Evolutionary conservation across 257 asterid genomes (phyloP).

Genomic region (Cruciata laevipes): DNA sequence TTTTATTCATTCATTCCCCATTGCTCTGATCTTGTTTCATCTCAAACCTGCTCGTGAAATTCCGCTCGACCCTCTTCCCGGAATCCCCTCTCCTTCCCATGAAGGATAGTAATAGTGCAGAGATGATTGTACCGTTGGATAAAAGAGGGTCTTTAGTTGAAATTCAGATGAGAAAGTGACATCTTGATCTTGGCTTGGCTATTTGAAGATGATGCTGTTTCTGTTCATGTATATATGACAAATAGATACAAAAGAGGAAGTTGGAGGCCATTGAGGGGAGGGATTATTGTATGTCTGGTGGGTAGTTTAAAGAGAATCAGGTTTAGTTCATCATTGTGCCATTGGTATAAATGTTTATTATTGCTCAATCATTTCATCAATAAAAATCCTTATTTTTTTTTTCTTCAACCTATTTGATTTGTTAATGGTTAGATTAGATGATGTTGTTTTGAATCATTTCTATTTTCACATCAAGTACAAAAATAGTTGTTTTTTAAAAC

Average conservation of each 20-base stretch:
- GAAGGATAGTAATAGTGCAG: constrained; percentile 32
- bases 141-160: constrained; percentile 21
- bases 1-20: constrained; percentile 70
- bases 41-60: constrained; percentile 16
- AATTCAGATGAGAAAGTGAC: constrained; percentile 16
- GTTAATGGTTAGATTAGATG: background rate
- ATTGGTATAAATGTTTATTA: constrained; percentile 38
- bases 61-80: constrained; percentile 17
- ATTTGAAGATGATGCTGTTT: constrained; percentile 31
- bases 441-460: constrained; percentile 2
- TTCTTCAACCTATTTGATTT: background rate
- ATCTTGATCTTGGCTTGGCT: constrained; percentile 18
- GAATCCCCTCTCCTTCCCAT: constrained; percentile 13
- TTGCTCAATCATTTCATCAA: constrained; percentile 45
- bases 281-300: constrained; percentile 30
- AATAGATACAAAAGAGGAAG: constrained; percentile 34
- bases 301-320: constrained; percentile 19
- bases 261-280: constrained; percentile 39
- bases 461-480: background rate
- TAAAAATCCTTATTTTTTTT: constrained; percentile 21
- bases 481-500: background rate
- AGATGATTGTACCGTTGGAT: constrained; percentile 32
- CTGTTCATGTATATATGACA: constrained; percentile 39
- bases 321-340: constrained; percentile 41
- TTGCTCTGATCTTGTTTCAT: constrained; percentile 20